Conservation (phyloP, 306 rosid species). For the Cicer yamashitae region DNA sequence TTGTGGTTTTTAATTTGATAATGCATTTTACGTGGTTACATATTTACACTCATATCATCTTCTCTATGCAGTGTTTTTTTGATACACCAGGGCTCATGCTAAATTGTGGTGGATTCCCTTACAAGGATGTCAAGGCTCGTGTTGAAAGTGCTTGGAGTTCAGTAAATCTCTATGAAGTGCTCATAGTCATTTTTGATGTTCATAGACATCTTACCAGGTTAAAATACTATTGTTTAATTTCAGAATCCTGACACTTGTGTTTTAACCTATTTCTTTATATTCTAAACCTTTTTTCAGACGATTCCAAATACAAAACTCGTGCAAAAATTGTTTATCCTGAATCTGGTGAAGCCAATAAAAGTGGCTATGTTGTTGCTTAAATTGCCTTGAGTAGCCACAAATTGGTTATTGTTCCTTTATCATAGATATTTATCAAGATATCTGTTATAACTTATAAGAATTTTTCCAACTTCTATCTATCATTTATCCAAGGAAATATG, state of each 20-base stretch:
- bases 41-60: not conserved
- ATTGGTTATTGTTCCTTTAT: conserved; percentile 16
- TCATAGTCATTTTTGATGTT: conserved; percentile 87
- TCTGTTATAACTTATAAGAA: not conserved
- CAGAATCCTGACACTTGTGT: not conserved
- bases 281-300: not conserved
- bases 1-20: conserved; percentile 15
- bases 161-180: conserved; percentile 78
- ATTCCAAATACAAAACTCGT: conserved; percentile 4
- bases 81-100: conserved; percentile 91
- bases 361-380: not conserved
- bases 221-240: conserved; percentile 35
- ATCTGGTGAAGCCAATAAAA: not conserved
- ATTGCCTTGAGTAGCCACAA: not conserved
- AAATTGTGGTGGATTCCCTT: conserved; percentile 66
- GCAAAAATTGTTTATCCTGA: conserved; percentile 12
- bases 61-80: conserved; percentile 82
- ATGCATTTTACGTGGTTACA: conserved; percentile 23
- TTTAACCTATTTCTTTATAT: conserved; percentile 15
- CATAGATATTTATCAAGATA: conserved; percentile 10
- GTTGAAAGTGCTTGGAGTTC: conserved; percentile 98
- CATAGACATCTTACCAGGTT: conserved; percentile 92
- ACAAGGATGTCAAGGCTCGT: conserved; percentile 85
- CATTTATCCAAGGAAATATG: conserved; percentile 22
- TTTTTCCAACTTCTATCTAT: conserved; percentile 18